Base-by-base conservation (phyloP, 2,329 filamentous ascomycete species). In the Didymosphaeria variabile region DNA sequence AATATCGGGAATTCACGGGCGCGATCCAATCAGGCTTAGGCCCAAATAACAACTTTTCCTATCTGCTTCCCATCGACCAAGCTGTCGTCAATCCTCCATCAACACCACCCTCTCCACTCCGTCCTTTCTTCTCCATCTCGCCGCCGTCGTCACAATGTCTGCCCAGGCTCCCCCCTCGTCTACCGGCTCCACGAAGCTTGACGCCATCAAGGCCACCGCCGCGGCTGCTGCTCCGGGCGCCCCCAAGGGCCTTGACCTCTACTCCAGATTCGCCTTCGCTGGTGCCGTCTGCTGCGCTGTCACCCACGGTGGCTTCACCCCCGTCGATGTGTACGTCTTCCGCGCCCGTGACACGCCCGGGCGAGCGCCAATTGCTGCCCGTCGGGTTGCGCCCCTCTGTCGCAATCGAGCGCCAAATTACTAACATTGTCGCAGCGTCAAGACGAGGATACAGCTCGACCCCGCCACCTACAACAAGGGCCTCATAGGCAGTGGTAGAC, bases 201-300 rank as follows among this genome's bases (percentile, higher is more conserved):
- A 86, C 69, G 82, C 82, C 72, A 72, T 82, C 69, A 83, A 85
- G 77, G 79, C 83, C 68, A 78, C 76, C 55, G 71, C 80, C 63
- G 74, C 77, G 47, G 83, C 83, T 61, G 72, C 75, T 51, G 76
- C 82, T 67, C 83, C 84, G n/a, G 72, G 80, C 70, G 84, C 87
- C 80, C 85, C 88, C 68, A 84, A 80, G 71, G 88, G 89, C 66
- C 51, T 93, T 71, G 84, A 81, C 63, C 92, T 99, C 75, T 98
- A 98, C 90, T 92, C 92, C 76, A 89, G 93, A 83, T 97, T 97
- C 86, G 94, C 95, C 84, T 91, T 99, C 77, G 94, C 95, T 76
- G 95, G 95, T 84, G 95, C 95, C 75, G 85, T 98, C 86, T 97
- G 95, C 90, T 99, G 95, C 84, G 95, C 94, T 75, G 85, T 98